These are phyloP conservation scores for Tricladium varicosporioides DNA, from an alignment of 2,329 filamentous ascomycete genomes.

Conservation along the genomic window DNA sequence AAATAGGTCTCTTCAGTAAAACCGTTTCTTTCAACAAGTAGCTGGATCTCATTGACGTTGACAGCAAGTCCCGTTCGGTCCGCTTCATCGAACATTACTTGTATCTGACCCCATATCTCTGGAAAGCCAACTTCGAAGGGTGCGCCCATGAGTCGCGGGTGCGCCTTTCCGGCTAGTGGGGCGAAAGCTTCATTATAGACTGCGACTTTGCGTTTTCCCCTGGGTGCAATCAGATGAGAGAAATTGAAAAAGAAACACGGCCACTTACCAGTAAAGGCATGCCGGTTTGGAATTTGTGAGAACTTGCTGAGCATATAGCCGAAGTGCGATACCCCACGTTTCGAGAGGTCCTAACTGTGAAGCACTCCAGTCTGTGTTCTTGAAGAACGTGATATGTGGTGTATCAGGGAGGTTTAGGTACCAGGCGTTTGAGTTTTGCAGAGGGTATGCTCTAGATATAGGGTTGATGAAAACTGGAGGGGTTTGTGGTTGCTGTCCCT, in stretches of 20 bases:
- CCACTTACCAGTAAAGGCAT: conserved; percentile 6
- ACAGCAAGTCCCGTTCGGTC: conserved; percentile 21
- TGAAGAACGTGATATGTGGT: conserved; percentile 1
- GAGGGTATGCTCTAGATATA: too few species aligned
- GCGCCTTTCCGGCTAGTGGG: conserved; percentile 23
- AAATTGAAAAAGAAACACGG: neutral
- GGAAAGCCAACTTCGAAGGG: conserved; percentile 21
- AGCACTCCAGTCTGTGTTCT: neutral
- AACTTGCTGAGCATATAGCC: neutral
- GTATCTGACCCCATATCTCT: conserved; percentile 20
- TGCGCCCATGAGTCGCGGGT: conserved; percentile 26
- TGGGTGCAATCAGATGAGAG: conserved; percentile 1
- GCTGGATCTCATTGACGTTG: conserved; percentile 23
- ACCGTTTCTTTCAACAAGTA: conserved; percentile 25
- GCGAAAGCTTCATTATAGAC: conserved; percentile 30
- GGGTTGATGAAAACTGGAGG: too few species aligned
- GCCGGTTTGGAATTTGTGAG: conserved; percentile 3
- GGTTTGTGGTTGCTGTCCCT: too few species aligned
- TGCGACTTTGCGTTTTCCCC: conserved; percentile 24
- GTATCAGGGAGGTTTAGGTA: neutral
- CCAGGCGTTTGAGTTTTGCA: neutral
- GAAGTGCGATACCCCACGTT: neutral
- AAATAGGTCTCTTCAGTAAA: conserved; percentile 30
- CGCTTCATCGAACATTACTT: conserved; percentile 19
- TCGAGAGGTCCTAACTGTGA: conserved; percentile 3